Conservation (phyloP, 2,329 filamentous ascomycete species). For the Colletotrichum australisinense region DNA sequence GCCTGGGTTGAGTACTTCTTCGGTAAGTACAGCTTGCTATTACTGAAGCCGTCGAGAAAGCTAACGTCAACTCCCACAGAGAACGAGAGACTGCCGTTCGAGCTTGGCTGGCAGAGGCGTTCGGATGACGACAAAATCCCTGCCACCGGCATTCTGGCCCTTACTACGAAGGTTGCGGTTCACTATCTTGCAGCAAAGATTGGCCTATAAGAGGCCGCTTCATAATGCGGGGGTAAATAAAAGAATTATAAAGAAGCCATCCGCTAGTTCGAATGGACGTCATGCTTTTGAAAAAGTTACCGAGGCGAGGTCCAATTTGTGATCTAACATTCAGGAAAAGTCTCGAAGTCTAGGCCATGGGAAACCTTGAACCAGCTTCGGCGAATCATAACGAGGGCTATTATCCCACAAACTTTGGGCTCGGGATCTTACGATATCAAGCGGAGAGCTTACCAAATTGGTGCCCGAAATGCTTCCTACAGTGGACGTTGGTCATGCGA, state of each 20-base stretch:
- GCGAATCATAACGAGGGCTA: neutral
- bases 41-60: neutral
- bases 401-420: neutral
- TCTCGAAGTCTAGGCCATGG: neutral
- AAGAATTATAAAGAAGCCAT: no score
- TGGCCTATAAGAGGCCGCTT: neutral
- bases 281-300: neutral
- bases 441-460: neutral
- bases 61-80: neutral
- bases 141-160: constrained; percentile 11
- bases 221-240: no score
- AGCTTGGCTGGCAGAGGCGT: constrained; percentile 20
- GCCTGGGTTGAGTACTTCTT: constrained; percentile 36
- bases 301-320: neutral
- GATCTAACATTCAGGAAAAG: neutral
- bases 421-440: neutral
- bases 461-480: no score
- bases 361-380: neutral
- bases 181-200: constrained; percentile 13
- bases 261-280: no score
- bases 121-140: constrained; percentile 21
- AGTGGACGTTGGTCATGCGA: neutral
- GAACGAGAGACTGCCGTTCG: constrained; percentile 5
- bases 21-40: neutral
- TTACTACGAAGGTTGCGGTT: constrained; percentile 18